Base-by-base conservation (phyloP, 495 filamentous ascomycete species). In the Parathielavia hyrcaniae region DNA sequence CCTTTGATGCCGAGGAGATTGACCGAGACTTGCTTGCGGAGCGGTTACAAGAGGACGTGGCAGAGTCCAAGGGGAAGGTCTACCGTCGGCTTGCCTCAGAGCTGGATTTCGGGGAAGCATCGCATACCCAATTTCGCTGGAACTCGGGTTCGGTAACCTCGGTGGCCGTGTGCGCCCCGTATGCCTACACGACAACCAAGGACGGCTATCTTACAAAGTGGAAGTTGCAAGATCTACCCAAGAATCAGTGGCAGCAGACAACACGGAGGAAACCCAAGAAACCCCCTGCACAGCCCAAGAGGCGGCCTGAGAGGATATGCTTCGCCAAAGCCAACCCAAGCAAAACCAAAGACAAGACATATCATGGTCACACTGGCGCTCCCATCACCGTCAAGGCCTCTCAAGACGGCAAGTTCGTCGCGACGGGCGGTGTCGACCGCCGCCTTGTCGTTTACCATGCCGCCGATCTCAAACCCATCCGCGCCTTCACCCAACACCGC, bases 1-100 rank as follows among this genome's bases (percentile, higher is more conserved):
- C 89, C 6, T 97, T 96, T 64, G 90, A 98, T 74, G 93, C 93
- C 4, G 91, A 85, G 59, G 86, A 97, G 19, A 89, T 98, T 45
- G 93, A 97, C 72, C 78, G 85, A 44, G 91, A 97, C 63, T 77
- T 96, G 50, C 93, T 97, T 64, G 90, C 93, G 7, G 85, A 92
- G 65, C 77, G 92, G 58, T 73, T 97, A 58, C 84, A 91, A 69
- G 88, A 97, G 73, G 93, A 96, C 69, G 90, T 90, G 44, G 92
- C 95, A 26, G 92, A 96, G 70, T 82, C 85, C 50, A 97, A 97
- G 76, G 93, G 93, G 38, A 86, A 86, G 55, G 75, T 95, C 14
- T 96, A 96, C 73, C 81, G 89, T 44, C 79, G 80, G 61, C 78
- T 98, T 45, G 87, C 88, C 23, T 79, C 80, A 1, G 79, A 87